These are phyloP conservation scores for Nemania bipapillata DNA, from an alignment of 2,329 filamentous ascomycete genomes.

Conservation along the genomic window DNA sequence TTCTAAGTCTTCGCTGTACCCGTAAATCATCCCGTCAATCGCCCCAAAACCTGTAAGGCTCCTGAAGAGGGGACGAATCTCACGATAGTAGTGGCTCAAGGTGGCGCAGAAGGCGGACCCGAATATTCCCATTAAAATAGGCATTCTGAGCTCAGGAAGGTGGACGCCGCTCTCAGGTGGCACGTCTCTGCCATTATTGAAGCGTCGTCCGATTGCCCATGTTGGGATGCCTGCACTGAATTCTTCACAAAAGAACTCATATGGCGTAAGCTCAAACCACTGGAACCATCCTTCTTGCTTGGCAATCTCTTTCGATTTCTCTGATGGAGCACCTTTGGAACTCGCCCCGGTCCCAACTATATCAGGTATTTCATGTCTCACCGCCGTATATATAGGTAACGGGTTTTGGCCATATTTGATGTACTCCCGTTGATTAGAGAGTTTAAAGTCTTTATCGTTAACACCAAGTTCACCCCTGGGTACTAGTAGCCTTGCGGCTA, in stretches of 20 bases:
- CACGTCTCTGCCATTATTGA: conserved; percentile 75
- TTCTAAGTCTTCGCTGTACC: conserved; percentile 82
- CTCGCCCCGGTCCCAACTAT: conserved; percentile 59
- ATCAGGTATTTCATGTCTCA: conserved; percentile 91
- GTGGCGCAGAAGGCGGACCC: conserved; percentile 97
- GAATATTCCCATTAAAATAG: conserved; percentile 91
- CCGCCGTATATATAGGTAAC: conserved; percentile 93
- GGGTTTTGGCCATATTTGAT: conserved; percentile 82
- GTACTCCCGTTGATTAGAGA: conserved; percentile 85
- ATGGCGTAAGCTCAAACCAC: conserved; percentile 96
- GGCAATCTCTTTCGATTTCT: conserved; percentile 63
- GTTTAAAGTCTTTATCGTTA: conserved; percentile 82
- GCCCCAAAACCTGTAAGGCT: conserved; percentile 78
- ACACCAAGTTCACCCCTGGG: conserved; percentile 85
- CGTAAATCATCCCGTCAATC: conserved; percentile 84
- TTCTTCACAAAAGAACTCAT: conserved; percentile 95
- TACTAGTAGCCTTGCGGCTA: conserved; percentile 85
- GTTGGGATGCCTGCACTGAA: conserved; percentile 91
- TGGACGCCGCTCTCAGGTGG: conserved; percentile 73
- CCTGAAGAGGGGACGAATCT: conserved; percentile 83
- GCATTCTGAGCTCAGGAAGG: conserved; percentile 84
- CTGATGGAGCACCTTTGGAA: conserved; percentile 52
- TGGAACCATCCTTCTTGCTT: conserved; percentile 89
- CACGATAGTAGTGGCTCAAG: conserved; percentile 93
- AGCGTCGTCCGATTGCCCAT: conserved; percentile 88